These are phyloP conservation scores for Cladophialophora chaetospira DNA, from an alignment of 2,329 filamentous ascomycete species.

Conservation along the genomic window DNA sequence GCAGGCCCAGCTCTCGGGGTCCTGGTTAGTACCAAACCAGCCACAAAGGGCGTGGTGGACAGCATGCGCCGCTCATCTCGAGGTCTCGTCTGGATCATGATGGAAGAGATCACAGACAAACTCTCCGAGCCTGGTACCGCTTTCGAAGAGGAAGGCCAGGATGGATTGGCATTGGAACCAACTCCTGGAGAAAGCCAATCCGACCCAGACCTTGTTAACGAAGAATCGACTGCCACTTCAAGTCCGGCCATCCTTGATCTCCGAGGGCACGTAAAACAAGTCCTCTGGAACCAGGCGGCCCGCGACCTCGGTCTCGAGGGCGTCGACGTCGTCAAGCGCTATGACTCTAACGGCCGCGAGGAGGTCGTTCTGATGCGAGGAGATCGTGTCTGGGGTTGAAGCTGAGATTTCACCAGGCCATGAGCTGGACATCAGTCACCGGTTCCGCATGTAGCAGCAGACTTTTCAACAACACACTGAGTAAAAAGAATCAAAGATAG, in stretches of 20 bases:
- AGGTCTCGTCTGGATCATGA: slow-evolving; percentile 67
- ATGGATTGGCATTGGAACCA: too few relatives aligned
- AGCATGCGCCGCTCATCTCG: slow-evolving; percentile 66
- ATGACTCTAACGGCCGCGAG: slow-evolving; percentile 27
- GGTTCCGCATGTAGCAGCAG: too few relatives aligned
- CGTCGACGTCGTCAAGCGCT: slow-evolving; percentile 43
- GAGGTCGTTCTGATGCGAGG: slow-evolving; percentile 22
- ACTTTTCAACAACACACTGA: too few relatives aligned
- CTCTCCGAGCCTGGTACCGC: not conserved
- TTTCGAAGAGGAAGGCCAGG: not conserved
- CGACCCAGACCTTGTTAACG: not conserved
- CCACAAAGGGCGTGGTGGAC: slow-evolving; percentile 77
- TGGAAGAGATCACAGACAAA: slow-evolving; percentile 42
- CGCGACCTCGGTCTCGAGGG: slow-evolving; percentile 43
- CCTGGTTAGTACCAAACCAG: slow-evolving; percentile 67
- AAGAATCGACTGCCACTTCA: not conserved
- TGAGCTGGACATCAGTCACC: too few relatives aligned
- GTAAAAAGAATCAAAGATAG: too few relatives aligned
- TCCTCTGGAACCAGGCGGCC: slow-evolving; percentile 48
- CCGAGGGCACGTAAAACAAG: slow-evolving; percentile 40
- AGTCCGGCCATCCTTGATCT: not conserved
- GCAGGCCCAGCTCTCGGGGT: slow-evolving; percentile 57
- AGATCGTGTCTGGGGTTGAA: slow-evolving; percentile 10
- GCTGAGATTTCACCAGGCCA: not conserved
- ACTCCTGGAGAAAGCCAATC: not conserved